Evolutionary conservation across 2,329 filamentous ascomycete species (phyloP), one percentile per base, ranked within the genome.

Genomic region (Daldinia eschscholtzii): DNA sequence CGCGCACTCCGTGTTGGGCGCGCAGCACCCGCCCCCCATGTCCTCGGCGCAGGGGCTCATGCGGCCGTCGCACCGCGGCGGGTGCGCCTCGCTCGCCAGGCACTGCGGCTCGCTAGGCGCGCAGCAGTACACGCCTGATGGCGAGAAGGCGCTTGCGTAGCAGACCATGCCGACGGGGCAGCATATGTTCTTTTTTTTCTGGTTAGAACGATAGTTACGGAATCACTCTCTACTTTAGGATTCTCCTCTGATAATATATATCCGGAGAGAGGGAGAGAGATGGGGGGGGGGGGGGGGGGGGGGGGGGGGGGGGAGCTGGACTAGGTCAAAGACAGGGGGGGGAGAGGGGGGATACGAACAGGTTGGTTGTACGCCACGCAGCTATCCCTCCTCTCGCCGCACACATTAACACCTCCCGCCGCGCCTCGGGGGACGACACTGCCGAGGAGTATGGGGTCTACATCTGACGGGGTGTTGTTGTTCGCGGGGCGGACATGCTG

Each of bases 101-200:
- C 66, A 72, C 3, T 46, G 13, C 1, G 53, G 52, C 6, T 35
- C 61, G 52, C 41, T 26, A 2, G 53, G 9, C 10, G 33, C 35
- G 65, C 73, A 75, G 71, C 74, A 75, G 68, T 61, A 73, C n/a
- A 75, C 57, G 28, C 67, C 68, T 0, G 74, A 75, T 7, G 63
- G 48, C n/a, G 73, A 73, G 64, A 71, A 70, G 7, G 30, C 28
- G 59, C 64, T 73, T 7, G 53, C 1, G 58, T 70, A 67, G 65
- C 73, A 75, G 41, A 48, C 41, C 37, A 67, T 70, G 37, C 65
- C 68, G 10, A 28, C 30, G n/a, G 70, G 62, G 52, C 74, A 75
- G 64, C 73, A 75, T 9, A 75, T 70, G 5, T 68, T 67, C 73
- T 75, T 33, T 7, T 39, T 35, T 9, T 9, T 35, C 7, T 33